Base-by-base conservation (phyloP, 225 moss, liverwort and hornwort genomes). In the Pleurozium schreberi region DNA sequence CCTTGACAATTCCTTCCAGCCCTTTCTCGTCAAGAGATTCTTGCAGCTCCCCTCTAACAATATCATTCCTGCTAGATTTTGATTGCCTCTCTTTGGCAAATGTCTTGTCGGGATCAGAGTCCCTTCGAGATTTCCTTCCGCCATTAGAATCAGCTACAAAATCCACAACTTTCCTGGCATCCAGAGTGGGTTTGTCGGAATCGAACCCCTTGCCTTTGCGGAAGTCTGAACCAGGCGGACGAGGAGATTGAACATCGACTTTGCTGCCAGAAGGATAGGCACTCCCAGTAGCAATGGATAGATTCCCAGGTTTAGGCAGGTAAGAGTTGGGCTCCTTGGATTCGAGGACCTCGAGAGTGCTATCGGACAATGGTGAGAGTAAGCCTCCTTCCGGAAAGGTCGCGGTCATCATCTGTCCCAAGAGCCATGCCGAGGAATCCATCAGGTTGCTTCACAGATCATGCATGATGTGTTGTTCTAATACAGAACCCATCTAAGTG, bases 391-490 rank as follows among this genome's bases (percentile, higher is more conserved):
- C 95, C 75, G 89, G 91, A 60, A 81, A 65, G 89, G 91, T 89
- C 75, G 90, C 92, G 52, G 95, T 96, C 94, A 98, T 96, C 62
- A 94, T 93, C 98, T 98, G 98, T 90, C 89, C 90, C 93, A 86
- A 79, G 75, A 82, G 84, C 87, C 86, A 93, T 88, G 90, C 79
- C 84, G 90, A 88, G 73, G 50, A 94, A 88, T 88, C 88, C 90
- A 84, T 90, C 88, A 93, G 90, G 87, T 83, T 82, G 89, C 80
- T 82, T 90, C 87, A 86, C 73, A 84, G 84, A 80, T 92, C 89
- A 89, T 89, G 86, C 84, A 74, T 86, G 86, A 81, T 91, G 86
- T 60, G 75, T 62, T 59, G 75, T 69, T 88, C 75, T 57, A 86
- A 83, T 84, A 71, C 63, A 80, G 83, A 91, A 93, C 79, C 88